These are phyloP conservation scores for Macrolepiota albuminosa DNA, from an alignment of 768 basidiomycete genomes.

Conservation along the genomic window DNA sequence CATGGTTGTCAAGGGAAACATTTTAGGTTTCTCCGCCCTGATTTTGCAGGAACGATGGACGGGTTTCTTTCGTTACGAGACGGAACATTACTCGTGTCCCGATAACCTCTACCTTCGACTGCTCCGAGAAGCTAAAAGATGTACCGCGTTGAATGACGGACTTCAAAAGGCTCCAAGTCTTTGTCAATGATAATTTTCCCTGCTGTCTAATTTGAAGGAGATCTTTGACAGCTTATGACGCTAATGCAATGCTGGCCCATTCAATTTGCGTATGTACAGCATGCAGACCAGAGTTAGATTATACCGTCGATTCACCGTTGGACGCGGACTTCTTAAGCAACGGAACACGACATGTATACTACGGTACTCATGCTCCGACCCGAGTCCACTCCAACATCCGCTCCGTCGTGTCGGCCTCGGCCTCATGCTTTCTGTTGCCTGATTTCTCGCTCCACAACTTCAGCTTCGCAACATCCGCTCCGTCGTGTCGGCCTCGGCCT, in stretches of 20 bases:
- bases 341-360: neutral
- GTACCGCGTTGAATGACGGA: neutral
- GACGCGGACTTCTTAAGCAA: neutral
- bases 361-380: neutral
- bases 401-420: neutral
- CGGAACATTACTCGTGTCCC: neutral
- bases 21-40: neutral
- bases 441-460: neutral
- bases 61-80: neutral
- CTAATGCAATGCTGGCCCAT: neutral
- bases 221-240: neutral
- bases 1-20: slow-evolving; percentile 1
- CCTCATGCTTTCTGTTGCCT: neutral
- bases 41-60: no score
- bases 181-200: neutral
- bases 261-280: neutral
- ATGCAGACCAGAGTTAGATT: neutral
- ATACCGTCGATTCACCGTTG: neutral
- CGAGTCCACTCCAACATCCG: neutral
- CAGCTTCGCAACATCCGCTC: neutral
- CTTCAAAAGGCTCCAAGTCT: neutral
- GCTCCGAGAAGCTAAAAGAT: neutral
- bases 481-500: neutral
- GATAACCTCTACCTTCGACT: neutral
- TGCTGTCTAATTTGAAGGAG: neutral